Evolutionary conservation across 257 asterid species (phyloP).

Genomic region (Voacanga thouarsii): DNA sequence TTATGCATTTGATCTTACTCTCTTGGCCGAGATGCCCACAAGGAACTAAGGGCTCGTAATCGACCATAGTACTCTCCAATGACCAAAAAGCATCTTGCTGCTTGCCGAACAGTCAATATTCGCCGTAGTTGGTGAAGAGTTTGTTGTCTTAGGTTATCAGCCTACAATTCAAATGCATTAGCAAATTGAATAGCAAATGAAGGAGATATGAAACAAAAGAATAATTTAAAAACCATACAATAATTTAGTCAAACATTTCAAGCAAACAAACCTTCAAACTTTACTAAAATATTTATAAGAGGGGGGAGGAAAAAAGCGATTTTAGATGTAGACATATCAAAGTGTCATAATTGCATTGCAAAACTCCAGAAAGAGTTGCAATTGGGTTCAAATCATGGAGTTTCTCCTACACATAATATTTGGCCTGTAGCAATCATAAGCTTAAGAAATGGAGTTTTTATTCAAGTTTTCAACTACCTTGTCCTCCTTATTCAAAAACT

Average conservation of each 20-base stretch:
- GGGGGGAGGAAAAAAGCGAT: not conserved
- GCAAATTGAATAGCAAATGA: not conserved
- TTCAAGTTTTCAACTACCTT: constrained; percentile 13
- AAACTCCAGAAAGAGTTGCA: constrained; percentile 10
- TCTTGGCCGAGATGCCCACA: constrained; percentile 90
- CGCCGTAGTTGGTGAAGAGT: constrained; percentile 78
- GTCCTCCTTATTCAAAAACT: constrained; percentile 7
- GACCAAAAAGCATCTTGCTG: constrained; percentile 74
- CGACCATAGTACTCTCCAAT: constrained; percentile 92
- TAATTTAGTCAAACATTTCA: not conserved
- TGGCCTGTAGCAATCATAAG: constrained; percentile 23
- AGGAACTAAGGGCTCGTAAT: constrained; percentile 80
- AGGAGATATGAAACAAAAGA: not conserved
- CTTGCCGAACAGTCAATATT: constrained; percentile 76
- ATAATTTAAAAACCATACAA: not conserved
- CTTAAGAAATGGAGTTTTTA: not conserved
- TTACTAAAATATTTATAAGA: not conserved
- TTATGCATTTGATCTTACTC: constrained; percentile 49
- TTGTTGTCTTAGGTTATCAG: constrained; percentile 88
- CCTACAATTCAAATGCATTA: constrained; percentile 38
- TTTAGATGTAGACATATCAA: constrained; percentile 3
- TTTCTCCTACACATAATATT: constrained; percentile 8
- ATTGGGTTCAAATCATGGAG: constrained; percentile 16
- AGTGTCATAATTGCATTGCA: not conserved
- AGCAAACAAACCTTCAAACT: not conserved